Conservation (phyloP, 2,329 filamentous ascomycete species). For the Clarireedia monteithiana region DNA sequence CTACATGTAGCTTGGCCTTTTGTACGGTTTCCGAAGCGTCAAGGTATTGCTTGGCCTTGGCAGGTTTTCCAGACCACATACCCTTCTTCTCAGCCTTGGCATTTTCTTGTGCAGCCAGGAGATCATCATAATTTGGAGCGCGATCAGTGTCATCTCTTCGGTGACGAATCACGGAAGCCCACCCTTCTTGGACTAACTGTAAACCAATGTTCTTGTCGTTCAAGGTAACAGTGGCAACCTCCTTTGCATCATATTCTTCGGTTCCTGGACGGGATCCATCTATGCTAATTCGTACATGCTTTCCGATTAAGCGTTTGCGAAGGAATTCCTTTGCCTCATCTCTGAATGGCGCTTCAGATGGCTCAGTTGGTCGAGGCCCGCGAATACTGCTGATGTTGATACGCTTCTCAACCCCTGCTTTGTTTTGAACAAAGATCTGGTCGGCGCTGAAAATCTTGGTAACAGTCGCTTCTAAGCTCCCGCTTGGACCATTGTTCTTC, state of each 20-base stretch:
- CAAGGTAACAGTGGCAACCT: constrained; percentile 80
- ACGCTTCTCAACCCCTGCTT: constrained; percentile 78
- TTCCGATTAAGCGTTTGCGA: constrained; percentile 88
- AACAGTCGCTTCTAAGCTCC: constrained; percentile 72
- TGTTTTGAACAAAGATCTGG: constrained; percentile 78
- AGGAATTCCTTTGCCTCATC: constrained; percentile 95
- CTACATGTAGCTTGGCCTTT: constrained; percentile 91
- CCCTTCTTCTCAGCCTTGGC: constrained; percentile 87
- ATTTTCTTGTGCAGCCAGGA: constrained; percentile 69
- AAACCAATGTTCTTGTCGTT: constrained; percentile 85
- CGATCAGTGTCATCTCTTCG: constrained; percentile 91
- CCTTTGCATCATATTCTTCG: constrained; percentile 88
- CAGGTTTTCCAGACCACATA: constrained; percentile 87
- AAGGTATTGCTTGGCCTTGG: constrained; percentile 72
- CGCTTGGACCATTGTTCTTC: constrained; percentile 52
- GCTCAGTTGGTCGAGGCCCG: constrained; percentile 82
- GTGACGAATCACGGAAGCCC: constrained; percentile 89
- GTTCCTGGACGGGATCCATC: constrained; percentile 86
- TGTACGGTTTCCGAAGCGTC: constrained; percentile 90
- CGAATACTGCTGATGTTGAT: constrained; percentile 89
- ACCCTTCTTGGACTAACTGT: constrained; percentile 81
- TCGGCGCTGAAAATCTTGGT: constrained; percentile 82
- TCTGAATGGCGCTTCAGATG: constrained; percentile 78
- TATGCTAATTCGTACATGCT: constrained; percentile 82
- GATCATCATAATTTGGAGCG: constrained; percentile 87